Base-by-base conservation (phyloP, 1,139 yeast species). In the Meyerozyma sp. region DNA sequence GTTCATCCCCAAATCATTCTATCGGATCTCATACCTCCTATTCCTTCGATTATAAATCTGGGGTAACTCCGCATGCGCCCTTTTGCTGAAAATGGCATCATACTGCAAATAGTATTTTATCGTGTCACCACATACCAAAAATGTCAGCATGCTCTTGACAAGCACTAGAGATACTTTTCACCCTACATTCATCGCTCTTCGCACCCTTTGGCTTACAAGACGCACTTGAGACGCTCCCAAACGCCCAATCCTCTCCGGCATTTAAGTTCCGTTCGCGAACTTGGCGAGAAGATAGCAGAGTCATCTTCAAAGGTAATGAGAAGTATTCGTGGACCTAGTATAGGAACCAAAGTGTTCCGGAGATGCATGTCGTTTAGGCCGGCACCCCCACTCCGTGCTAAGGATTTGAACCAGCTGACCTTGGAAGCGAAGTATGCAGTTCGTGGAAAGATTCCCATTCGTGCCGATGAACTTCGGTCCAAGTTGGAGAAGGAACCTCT, bases 371-470 rank as follows among this genome's bases (percentile, higher is more conserved):
- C 46, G 7, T 49, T 49, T 42, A 35, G 32, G 18, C 51, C 55
- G 3, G 56, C 56, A 14, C 32, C 48, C 32, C 55, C 48, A 26
- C 52, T 59, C 40, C 36, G 47, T 18, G 55, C 73, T 16, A 58
- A 63, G 11, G 90, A 86, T 51, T 70, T 90, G 51, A 91, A 91
- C 62, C 81, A 77, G 46, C 72, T 77, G 48, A 89, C 94, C 10
- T 71, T 90, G 43, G 80, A 81, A 45, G 97, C 98, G 21, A 83
- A 91, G 58, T 93, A 93, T 59, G 98, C 98, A 2, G 98, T 93
- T 25, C 77, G 98, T 58, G 99, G 98, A 25, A 75, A 81, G 36
- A 84, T 94, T 46, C 97, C 98, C n/a, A 79, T 84, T 50, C 79
- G 90, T 53, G 98, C 98, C 18, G 98, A 91, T 58, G 88, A 90